Evolutionary conservation across 2,329 filamentous ascomycete genomes (phyloP).

Genomic region (Penicillium janthinellum): DNA sequence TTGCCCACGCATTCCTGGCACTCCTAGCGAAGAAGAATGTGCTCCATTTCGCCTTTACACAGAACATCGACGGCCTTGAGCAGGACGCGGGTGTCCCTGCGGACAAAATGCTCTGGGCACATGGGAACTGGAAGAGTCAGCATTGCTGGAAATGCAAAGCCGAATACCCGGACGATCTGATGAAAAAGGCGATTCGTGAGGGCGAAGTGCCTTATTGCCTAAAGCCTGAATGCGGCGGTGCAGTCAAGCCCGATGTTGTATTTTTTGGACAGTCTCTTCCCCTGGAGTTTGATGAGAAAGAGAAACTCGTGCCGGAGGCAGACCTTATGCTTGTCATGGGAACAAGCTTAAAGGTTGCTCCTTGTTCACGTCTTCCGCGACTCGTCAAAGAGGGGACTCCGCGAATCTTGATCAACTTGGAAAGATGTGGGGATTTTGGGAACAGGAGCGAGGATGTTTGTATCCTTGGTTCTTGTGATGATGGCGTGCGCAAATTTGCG

Average conservation of each 20-base stretch:
- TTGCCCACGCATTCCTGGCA: constrained; percentile 79
- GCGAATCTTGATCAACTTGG: constrained; percentile 76
- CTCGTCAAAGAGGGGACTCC: constrained; percentile 61
- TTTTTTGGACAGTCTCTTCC: constrained; percentile 77
- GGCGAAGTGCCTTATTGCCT: constrained; percentile 69
- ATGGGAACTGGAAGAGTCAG: constrained; percentile 83
- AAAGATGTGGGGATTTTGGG: constrained; percentile 75
- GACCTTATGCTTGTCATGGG: constrained; percentile 77
- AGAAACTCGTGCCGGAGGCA: constrained; percentile 55
- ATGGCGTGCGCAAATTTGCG: constrained; percentile 70
- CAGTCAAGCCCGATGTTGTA: constrained; percentile 84
- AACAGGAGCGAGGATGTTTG: constrained; percentile 72
- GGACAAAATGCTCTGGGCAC: constrained; percentile 77
- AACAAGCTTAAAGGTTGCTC: constrained; percentile 76
- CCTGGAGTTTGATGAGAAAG: constrained; percentile 58
- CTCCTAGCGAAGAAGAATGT: constrained; percentile 73
- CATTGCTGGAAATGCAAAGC: constrained; percentile 77
- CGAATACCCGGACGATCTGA: constrained; percentile 66
- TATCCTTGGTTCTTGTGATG: constrained; percentile 73
- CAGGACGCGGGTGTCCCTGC: constrained; percentile 74
- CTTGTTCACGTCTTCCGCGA: constrained; percentile 74
- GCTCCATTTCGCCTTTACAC: constrained; percentile 81
- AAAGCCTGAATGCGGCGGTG: constrained; percentile 61
- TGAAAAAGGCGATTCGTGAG: constrained; percentile 66
- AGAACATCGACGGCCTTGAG: constrained; percentile 91